Evolutionary conservation across 257 asterid genomes (phyloP), one percentile per base, ranked within the genome.

Genomic region (Petunia axillaris): DNA sequence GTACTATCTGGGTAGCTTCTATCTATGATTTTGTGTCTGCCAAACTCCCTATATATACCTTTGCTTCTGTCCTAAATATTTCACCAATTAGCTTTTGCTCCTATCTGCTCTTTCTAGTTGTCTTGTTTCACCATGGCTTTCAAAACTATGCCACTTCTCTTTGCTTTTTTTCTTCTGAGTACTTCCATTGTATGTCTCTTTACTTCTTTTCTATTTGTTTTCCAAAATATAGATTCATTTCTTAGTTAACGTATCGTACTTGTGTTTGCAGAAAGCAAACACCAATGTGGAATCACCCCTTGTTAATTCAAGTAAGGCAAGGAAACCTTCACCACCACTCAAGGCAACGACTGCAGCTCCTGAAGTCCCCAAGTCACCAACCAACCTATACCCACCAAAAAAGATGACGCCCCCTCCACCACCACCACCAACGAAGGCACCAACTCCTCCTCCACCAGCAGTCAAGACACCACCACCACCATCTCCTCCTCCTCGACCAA

Each of bases 131-230:
- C 35, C 39, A 13, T 44, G 55, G 37, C 14, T 70, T 35, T 53
- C 88, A 86, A 25, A 77, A 55, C 64, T 78, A 39, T 82, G 60
- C 82, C 86, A n/a, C 44, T 89, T 43, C 63, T 86, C 10, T 76
- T 82, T 60, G 84, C 90, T 1, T 76, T 83, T 67, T 80, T 87
- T 67, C 88, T 91, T 80, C 83, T 88, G 2, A 54, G 85, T 64
- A 83, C 82, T 79, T 81, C 88, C 16, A 79, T 64, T 85, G 93
- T 91, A 75, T 76, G 81, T 8, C 82, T 50, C 39, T 43, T 15
- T 6, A 16, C 54, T 15, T 36, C 1, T 46, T 5, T 46, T 46
- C 52, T 46, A 5, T 46, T 46, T 46, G 1, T 46, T 46, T 46
- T 6, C 1, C 9, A 46, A 6, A 6, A 46, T 46, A 0, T 6